Evolutionary conservation across 2,329 filamentous ascomycete species (phyloP), one percentile per base, ranked within the genome.

Genomic region (Akanthomyces dipterigenus): DNA sequence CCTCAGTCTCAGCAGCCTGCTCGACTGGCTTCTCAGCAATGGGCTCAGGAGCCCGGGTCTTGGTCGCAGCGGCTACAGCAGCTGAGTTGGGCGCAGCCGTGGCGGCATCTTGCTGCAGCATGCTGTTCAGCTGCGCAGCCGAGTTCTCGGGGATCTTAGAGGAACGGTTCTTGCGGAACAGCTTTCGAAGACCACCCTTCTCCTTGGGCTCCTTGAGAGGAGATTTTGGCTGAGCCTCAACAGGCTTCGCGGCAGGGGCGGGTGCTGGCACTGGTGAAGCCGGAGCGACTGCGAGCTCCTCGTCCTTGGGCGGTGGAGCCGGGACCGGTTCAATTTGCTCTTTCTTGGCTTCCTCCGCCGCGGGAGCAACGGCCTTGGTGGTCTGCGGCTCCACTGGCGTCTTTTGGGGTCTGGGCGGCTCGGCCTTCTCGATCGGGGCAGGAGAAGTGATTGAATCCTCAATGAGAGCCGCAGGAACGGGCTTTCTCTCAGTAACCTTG

Each of bases 141-240:
- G 82, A 79, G 63, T 81, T 80, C 1, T 85, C 82, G 8, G 80
- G 80, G 24, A 81, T 68, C 72, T 82, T 88, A 40, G 81, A 87
- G 62, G 75, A 69, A 63, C 82, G 78, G 68, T 86, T 86, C 74
- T 85, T 88, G 66, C 85, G 80, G 68, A 90, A 89, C 46, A 90
- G 77, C 73, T 88, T 88, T 64, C 82, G 82, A 66, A 90, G 80
- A 18, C 85, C 83, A 36, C 77, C 77, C 65, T 76, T 75, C 57
- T 80, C 75, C 70, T 77, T 79, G 63, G 71, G 69, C 63, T 80
- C 67, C 26, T 63, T 62, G 22, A 62, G 65, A 53, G 66, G 60
- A 34, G 60, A 61, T 8, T 54, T 56, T 14, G 48, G 55, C 16
- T 43, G 40, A 26, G 38, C 26, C 22, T 62, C 46, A 34, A 38